Evolutionary conservation across 352 stramenopile genomes (phyloP).

Genomic region (Phytophthora ramorum): DNA sequence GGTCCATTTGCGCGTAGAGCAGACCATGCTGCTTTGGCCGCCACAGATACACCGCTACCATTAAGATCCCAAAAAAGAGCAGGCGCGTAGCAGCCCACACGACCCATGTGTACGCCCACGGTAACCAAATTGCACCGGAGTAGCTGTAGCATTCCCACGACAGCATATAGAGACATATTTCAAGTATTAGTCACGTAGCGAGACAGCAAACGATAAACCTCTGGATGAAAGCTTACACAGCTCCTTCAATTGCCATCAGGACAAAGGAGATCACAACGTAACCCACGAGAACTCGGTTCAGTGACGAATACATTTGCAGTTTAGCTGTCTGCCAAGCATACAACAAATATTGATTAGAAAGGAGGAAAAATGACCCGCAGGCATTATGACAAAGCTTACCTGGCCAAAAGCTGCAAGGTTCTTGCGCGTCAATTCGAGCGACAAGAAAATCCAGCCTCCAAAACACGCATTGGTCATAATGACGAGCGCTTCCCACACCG

Average conservation of each 20-base stretch:
- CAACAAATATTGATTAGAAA: no score
- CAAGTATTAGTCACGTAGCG: background rate
- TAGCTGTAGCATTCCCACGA: conserved; percentile 54
- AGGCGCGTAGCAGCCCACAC: conserved; percentile 81
- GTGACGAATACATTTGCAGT: conserved; percentile 73
- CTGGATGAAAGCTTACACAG: conserved; percentile 62
- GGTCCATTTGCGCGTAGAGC: conserved; percentile 82
- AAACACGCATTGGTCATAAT: conserved; percentile 85
- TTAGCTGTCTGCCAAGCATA: conserved; percentile 63
- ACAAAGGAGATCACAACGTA: conserved; percentile 80
- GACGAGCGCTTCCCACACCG: conserved; percentile 81
- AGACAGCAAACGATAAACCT: background rate
- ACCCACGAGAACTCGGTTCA: conserved; percentile 60
- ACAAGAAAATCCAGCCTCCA: conserved; percentile 87
- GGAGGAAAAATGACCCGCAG: background rate
- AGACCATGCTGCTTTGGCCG: conserved; percentile 66
- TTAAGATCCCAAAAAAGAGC: conserved; percentile 72
- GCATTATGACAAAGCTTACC: conserved; percentile 28
- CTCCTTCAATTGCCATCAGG: conserved; percentile 77
- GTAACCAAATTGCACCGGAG: conserved; percentile 59
- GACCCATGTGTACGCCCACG: conserved; percentile 81
- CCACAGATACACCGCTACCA: conserved; percentile 80
- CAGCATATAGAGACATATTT: background rate
- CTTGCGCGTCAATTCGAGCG: conserved; percentile 75
- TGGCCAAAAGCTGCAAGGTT: conserved; percentile 84